Evolutionary conservation across 768 basidiomycete genomes (phyloP), one percentile per base, ranked within the genome.

Genomic region (Amanita rubescens): DNA sequence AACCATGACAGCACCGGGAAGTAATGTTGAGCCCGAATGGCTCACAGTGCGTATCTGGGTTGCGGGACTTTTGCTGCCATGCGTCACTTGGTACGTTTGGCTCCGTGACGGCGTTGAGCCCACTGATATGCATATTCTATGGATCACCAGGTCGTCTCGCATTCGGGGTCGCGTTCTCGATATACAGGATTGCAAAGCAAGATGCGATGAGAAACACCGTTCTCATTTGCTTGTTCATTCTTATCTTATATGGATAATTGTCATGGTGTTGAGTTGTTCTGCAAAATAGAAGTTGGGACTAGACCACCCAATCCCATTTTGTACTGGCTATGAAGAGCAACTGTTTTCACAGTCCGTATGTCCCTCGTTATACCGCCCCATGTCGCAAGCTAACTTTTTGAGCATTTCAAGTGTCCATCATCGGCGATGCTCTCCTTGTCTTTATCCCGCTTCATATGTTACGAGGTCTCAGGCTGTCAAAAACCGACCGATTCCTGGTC

Each of bases 401-500:
- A 19, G 12, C 25, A 14, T 27, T 11, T 19, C 15, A 50, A 50
- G 49, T 46, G n/a, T 46, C 10, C 24, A 6, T 38, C 15, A 12
- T 14, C 12, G 58, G 62, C 1, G 68, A 69, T 57, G 47, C 57
- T 14, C 57, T 56, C 22, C 60, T 68, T 1, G 58, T 67, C 33
- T 38, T 48, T 14, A 58, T 61, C n/a, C 67, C 67, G 14, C 52
- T 65, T 2, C 50, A 57, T 19, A 57, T 67, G 49, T 55, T 69
- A 10, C 61, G 65, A 62, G 54, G 42, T 17, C 51, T 65, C 46
- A 60, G 52, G 17, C 51, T 67, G 2, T 61, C 65, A 0, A 37
- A 49, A 27, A 35, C 17, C 17, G 58, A 67, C 37, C 58, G 61
- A 11, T 41, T 52, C 24, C 38, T 69, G 30, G 59, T 69, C 20